Evolutionary conservation across 148 eudicot species (phyloP), one percentile per base, ranked within the genome.

Genomic region (Rhododendron ovatum): DNA sequence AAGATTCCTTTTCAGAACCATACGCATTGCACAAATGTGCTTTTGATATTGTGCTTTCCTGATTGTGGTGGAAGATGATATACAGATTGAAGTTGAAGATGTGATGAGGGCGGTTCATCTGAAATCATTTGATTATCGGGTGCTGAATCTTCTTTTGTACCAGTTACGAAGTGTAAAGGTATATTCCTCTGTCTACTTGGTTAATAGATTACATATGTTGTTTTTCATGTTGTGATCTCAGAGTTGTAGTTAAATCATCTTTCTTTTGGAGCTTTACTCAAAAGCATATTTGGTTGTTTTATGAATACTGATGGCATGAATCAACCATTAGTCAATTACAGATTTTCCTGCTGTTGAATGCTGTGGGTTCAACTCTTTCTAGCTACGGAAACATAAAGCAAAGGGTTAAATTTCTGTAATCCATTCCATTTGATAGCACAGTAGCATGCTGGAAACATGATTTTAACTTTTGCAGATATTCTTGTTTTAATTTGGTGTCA

Each of bases 101-200:
- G 96, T 89, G 50, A 92, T 87, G 92, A 93, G 89, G 89, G 99
- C 99, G 28, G 92, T 96, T 85, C 96, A 92, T 88, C 90, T 96
- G 86, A 96, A 96, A 81, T 96, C 99, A 74, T 96, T 96, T 88
- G 99, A 96, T 88, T 95, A 94, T 86, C 91, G 99, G 82, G 96
- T 96, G 88, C 90, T 96, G 78, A 96, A 95, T 90, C 96, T 96
- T 86, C 94, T 96, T 67, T 87, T 95, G 87, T 96, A 95, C 91
- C 94, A 91, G 87, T 87, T 96, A 86, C 93, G 91, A 84, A 91
- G 91, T 76, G 93, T 92, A 93, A 86, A 93, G 98, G 99, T 96
- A 92, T 78, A 81, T 43, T 50, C 20, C 7, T 77, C 20, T 85
- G 55, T 63, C 82, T 74, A n/a, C 18, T 65, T 48, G 6, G 33